These are phyloP conservation scores for Mortierella sp. DNA, from an alignment of 371 early-diverging fungal species.

Conservation along the genomic window DNA sequence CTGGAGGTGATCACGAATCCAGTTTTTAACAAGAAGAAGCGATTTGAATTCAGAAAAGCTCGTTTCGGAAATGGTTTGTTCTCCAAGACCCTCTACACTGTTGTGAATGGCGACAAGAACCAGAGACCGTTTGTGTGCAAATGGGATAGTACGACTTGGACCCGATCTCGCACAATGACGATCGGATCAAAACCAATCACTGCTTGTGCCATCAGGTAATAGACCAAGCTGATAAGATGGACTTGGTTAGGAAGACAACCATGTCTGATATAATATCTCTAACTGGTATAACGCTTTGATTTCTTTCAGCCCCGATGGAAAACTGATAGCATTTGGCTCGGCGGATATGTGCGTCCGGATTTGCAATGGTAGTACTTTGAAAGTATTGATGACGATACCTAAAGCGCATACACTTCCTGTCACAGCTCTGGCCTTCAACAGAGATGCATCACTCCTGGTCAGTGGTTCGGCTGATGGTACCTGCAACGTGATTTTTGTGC, in stretches of 20 bases:
- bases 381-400: constrained; percentile 65
- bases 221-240: neutral
- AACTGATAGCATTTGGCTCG: constrained; percentile 69
- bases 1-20: constrained; percentile 70
- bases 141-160: constrained; percentile 50
- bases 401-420: constrained; percentile 76
- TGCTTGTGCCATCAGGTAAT: constrained; percentile 45
- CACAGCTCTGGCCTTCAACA: constrained; percentile 74
- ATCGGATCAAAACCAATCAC: constrained; percentile 50
- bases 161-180: constrained; percentile 42
- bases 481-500: constrained; percentile 68
- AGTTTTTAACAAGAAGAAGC: constrained; percentile 61
- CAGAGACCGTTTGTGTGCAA: constrained; percentile 54
- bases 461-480: constrained; percentile 79
- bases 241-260: too few species aligned
- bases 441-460: constrained; percentile 64
- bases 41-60: constrained; percentile 64
- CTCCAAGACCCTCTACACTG: constrained; percentile 48
- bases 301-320: constrained; percentile 65
- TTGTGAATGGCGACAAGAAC: constrained; percentile 64
- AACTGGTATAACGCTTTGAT: constrained; percentile 11
- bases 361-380: constrained; percentile 65
- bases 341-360: constrained; percentile 67
- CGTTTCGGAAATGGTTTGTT: constrained; percentile 57
- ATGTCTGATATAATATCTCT: neutral